Percentiles rank a stretch among this genome's conserved stretches.
phyloP scores from a whole-genome alignment of 2,329 filamentous ascomycete species.

The Colletotrichum orchidophilum region DNA sequence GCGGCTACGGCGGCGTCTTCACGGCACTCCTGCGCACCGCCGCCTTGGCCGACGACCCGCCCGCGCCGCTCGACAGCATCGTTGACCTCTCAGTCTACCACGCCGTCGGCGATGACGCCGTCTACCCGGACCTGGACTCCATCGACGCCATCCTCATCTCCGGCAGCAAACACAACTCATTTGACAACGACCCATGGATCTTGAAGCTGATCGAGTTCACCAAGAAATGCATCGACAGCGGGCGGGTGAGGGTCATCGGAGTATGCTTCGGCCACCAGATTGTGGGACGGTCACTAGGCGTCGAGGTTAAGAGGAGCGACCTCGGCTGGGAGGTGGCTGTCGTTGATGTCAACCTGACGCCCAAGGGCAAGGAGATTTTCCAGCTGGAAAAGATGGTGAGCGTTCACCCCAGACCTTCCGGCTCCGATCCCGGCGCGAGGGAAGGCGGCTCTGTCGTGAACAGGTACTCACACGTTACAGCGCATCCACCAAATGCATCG shows the following conservation, averaged over 20 bases:
- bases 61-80: constrained; percentile 51
- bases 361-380: constrained; percentile 77
- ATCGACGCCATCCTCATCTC: constrained; percentile 87
- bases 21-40: constrained; percentile 65
- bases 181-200: constrained; percentile 81
- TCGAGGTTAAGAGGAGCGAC: constrained; percentile 71
- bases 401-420: constrained; percentile 2
- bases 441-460: not conserved
- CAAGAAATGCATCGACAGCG: constrained; percentile 64
- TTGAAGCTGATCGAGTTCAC: constrained; percentile 76
- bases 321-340: constrained; percentile 87
- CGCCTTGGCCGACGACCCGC: constrained; percentile 55
- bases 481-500: constrained; percentile 87
- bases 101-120: constrained; percentile 70
- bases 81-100: constrained; percentile 74
- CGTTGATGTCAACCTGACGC: constrained; percentile 72
- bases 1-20: constrained; percentile 79
- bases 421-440: not conserved
- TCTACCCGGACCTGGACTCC: constrained; percentile 77
- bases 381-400: constrained; percentile 67
- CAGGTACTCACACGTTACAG: constrained; percentile 47
- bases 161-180: constrained; percentile 79
- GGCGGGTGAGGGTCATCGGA: constrained; percentile 76
- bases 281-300: constrained; percentile 76
- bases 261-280: constrained; percentile 93